phyloP scores from a whole-genome alignment of 1,139 yeast genomes.

The Groenewaldozyma auringiensis region DNA sequence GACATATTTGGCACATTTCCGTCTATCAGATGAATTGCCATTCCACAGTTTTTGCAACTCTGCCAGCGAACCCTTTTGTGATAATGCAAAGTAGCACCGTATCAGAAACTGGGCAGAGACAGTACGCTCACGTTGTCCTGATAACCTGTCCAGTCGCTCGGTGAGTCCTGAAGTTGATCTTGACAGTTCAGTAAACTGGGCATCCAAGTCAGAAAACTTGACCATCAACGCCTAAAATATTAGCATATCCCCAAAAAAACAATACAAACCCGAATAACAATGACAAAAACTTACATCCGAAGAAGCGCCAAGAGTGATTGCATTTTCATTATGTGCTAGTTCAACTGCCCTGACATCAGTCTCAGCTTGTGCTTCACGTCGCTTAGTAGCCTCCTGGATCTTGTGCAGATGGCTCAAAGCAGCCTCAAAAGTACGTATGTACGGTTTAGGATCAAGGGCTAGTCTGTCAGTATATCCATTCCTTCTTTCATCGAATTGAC shows the following conservation, averaged over 20 bases:
- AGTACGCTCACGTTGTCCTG: conserved; percentile 72
- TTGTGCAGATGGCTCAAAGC: conserved; percentile 64
- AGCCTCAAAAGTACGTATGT: conserved; percentile 86
- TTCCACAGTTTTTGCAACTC: conserved; percentile 37
- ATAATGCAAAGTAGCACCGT: conserved; percentile 69
- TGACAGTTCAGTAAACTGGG: conserved; percentile 41
- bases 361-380: conserved; percentile 43
- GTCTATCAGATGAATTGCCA: conserved; percentile 41
- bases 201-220: conserved; percentile 53
- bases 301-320: conserved; percentile 44
- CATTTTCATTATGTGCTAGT: conserved; percentile 58
- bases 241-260: conserved; percentile 11
- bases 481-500: conserved; percentile 6
- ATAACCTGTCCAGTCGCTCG: conserved; percentile 61
- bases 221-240: conserved; percentile 38
- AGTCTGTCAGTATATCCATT: neutral
- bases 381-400: conserved; percentile 47
- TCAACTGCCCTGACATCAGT: conserved; percentile 57
- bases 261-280: neutral
- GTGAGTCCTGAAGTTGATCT: conserved; percentile 68
- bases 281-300: conserved; percentile 9
- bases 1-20: conserved; percentile 63
- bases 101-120: conserved; percentile 66
- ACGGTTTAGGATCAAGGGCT: conserved; percentile 78
- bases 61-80: conserved; percentile 52